Evolutionary conservation across 2,329 filamentous ascomycete species (phyloP), one percentile per base, ranked within the genome.

Genomic region (Chrysoporthe deuterocubensis): DNA sequence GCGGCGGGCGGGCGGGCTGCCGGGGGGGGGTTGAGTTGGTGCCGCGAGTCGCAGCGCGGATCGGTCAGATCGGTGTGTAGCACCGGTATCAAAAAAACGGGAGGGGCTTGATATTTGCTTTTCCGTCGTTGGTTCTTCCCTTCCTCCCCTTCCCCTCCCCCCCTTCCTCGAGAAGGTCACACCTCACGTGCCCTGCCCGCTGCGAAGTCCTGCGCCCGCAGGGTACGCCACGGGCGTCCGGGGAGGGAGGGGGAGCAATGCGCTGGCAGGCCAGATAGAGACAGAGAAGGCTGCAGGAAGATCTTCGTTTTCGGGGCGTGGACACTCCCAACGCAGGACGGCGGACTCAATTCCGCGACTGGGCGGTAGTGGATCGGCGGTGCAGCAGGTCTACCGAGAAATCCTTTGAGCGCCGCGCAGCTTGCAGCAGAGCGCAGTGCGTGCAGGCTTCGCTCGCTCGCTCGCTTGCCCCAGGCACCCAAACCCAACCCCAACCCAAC

Each of bases 161-260:
- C 26, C 0, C 26, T 26, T 26, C 26, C 26, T 26, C 26, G 26
- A 26, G 26, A 26, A 42, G 37, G n/a, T 58, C 34, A 16, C 21
- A 32, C 34, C 56, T 34, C 40, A 16, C 34, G 4, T 58, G 18
- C 37, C 32, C 56, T 59, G 37, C n/a, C 48, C 46, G 62, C 50
- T 64, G 62, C 62, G 50, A 56, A 64, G 62, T 44, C 58, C 43
- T 56, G 50, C 62, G 62, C 62, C 62, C 62, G 62, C 50, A 56
- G 6, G 26, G 16, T 11, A 64, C 43, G 62, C 62, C 62, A 64
- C 50, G 48, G 61, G 61, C 26, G 26, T 26, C 26, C 26, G 26
- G 32, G 32, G 18, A 4, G n/a, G 40, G 9, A 40, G 26, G 40
- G n/a, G 14, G 9, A 59, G 11, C 9, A 32, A 59, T 13, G 37